Conservation (phyloP, 2,329 filamentous ascomycete genomes). For the Xylariales sp. region DNA sequence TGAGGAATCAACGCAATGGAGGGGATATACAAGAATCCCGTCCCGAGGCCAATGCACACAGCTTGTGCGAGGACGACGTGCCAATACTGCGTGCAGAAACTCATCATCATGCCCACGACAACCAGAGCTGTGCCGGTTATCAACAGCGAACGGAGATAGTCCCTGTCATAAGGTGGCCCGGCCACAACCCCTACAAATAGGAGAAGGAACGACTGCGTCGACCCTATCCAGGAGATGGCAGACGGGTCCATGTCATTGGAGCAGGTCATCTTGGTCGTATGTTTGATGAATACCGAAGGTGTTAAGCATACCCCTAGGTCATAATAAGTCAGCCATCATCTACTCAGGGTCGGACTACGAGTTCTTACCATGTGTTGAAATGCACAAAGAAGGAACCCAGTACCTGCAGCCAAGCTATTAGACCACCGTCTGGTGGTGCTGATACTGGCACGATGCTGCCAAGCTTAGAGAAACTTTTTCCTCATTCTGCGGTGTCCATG, state of each 20-base stretch:
- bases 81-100: slow-evolving; percentile 25
- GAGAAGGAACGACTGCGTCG: slow-evolving; percentile 24
- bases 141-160: slow-evolving; percentile 19
- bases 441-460: background rate
- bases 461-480: no score
- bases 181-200: slow-evolving; percentile 22
- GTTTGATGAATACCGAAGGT: slow-evolving; percentile 5
- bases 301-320: slow-evolving; percentile 15
- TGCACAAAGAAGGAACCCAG: slow-evolving; percentile 22
- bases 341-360: background rate
- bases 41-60: slow-evolving; percentile 37
- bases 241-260: slow-evolving; percentile 3
- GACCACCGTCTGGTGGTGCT: slow-evolving; percentile 28
- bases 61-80: slow-evolving; percentile 34
- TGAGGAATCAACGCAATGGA: slow-evolving; percentile 33
- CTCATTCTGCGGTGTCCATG: no score
- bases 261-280: slow-evolving; percentile 1
- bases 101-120: slow-evolving; percentile 24
- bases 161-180: slow-evolving; percentile 25
- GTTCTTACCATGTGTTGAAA: slow-evolving; percentile 5
- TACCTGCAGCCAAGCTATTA: slow-evolving; percentile 36
- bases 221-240: slow-evolving; percentile 9
- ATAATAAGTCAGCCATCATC: slow-evolving; percentile 21
- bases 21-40: slow-evolving; percentile 34
- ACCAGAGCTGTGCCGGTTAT: slow-evolving; percentile 20